These are phyloP conservation scores for Betula pendula DNA, from an alignment of 306 rosid species.

Conservation along the genomic window DNA sequence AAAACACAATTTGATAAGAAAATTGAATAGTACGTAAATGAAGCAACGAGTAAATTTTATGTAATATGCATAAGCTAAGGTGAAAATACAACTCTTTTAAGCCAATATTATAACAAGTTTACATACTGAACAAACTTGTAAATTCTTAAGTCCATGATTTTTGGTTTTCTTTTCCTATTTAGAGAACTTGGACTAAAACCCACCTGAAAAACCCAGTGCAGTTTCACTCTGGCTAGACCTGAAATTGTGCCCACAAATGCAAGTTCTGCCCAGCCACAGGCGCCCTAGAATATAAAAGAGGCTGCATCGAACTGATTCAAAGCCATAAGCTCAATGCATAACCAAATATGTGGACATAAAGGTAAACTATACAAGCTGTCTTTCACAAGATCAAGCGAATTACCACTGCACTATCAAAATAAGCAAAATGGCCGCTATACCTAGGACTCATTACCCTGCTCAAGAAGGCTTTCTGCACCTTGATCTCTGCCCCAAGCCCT, in stretches of 20 bases:
- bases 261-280: background rate
- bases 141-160: too few relatives aligned
- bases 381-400: background rate
- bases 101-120: too few relatives aligned
- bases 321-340: background rate
- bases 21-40: too few relatives aligned
- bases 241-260: background rate
- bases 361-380: background rate
- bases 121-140: too few relatives aligned
- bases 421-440: background rate
- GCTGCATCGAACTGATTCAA: background rate
- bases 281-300: background rate
- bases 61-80: too few relatives aligned
- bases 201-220: background rate
- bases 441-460: conserved; percentile 34
- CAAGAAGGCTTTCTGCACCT: conserved; percentile 53
- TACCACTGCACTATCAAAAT: background rate
- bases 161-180: background rate
- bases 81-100: too few relatives aligned
- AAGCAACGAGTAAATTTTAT: too few relatives aligned
- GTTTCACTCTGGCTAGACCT: background rate
- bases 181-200: background rate
- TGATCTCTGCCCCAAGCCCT: conserved; percentile 66
- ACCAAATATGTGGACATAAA: background rate
- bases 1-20: too few relatives aligned